Evolutionary conservation across 257 asterid species (phyloP).

Genomic region (Ligustrum vulgare): DNA sequence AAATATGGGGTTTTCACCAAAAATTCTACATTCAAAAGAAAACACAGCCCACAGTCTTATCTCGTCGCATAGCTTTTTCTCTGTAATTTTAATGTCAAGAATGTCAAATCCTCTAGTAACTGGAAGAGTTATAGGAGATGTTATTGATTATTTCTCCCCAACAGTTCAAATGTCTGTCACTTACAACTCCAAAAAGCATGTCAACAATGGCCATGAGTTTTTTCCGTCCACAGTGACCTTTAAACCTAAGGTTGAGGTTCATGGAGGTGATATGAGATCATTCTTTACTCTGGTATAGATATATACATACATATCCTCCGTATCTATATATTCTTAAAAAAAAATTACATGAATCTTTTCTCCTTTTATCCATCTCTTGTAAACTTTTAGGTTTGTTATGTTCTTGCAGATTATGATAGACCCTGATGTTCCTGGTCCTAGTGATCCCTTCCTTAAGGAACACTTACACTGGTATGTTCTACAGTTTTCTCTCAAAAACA

Average conservation of each 20-base stretch:
- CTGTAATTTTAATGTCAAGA: slow-evolving; percentile 24
- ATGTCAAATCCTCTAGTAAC: slow-evolving; percentile 57
- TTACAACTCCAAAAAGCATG: slow-evolving; percentile 61
- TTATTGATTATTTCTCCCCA: slow-evolving; percentile 54
- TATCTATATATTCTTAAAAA: too few species aligned
- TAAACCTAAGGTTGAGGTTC: slow-evolving; percentile 78
- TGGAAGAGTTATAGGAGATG: slow-evolving; percentile 82
- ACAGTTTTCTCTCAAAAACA: not conserved
- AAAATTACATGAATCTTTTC: too few species aligned
- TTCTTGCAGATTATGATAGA: slow-evolving; percentile 57
- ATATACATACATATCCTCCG: not conserved
- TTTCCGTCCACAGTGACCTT: slow-evolving; percentile 58
- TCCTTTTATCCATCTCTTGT: not conserved
- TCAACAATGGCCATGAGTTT: slow-evolving; percentile 80
- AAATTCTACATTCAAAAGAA: not conserved
- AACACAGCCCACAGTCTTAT: not conserved
- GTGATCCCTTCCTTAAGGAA: slow-evolving; percentile 74
- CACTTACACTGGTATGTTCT: slow-evolving; percentile 61
- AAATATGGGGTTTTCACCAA: slow-evolving; percentile 34
- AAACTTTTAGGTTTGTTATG: not conserved
- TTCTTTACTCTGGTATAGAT: slow-evolving; percentile 83
- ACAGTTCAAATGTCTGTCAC: slow-evolving; percentile 60
- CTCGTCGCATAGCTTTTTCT: not conserved
- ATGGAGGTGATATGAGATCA: slow-evolving; percentile 76
- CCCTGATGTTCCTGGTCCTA: slow-evolving; percentile 77